Base-by-base conservation (phyloP, 306 rosid genomes). In the Neltuma alba region DNA sequence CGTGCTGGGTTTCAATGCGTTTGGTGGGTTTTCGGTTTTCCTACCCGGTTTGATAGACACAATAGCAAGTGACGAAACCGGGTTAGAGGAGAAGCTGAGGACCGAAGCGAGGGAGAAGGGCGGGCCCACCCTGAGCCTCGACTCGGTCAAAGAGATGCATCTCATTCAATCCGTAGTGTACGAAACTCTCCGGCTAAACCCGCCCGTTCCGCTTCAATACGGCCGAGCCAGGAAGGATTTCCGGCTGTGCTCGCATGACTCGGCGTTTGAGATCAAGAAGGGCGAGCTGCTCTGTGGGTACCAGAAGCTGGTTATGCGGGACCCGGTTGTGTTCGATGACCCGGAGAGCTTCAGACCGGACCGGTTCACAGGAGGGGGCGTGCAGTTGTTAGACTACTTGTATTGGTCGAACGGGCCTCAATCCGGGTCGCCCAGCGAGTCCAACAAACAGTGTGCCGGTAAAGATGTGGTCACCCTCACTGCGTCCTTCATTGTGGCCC, bases 381-480 rank as follows among this genome's bases (percentile, higher is more conserved):
- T 76, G 0, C 82, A 78, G 64, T 83, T 96, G 33, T 79, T 90
- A 79, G 72, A 84, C 71, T 88, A 91, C 55, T 44, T 96, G 78
- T 96, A 83, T 75, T 96, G 97, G 99, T 96, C 98, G 18, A 96
- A 96, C 57, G 99, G 99, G 25, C 97, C 97, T 12, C 98, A 93
- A 80, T 84, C 88, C 34, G 93, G 93, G 37, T 13, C 88, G 2
- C 86, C 98, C 0, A 83, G 78, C 11, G 81, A 28, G 79, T 79
- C 88, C 8, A 93, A 96, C 76, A 93, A 96, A 61, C 98, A 96
- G 76, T 96, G 98, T 40, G 88, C 98, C 0, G 99, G 76, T 6
- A 96, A 93, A 77, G 99, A 96, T 48, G 9, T 37, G 34, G 98
- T 93, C 50, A 60, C 86, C 30, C 88, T 90, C 54, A 93, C 97